Evolutionary conservation across 352 stramenopile genomes (phyloP).

Genomic region (Globisporangium recalcitrans): DNA sequence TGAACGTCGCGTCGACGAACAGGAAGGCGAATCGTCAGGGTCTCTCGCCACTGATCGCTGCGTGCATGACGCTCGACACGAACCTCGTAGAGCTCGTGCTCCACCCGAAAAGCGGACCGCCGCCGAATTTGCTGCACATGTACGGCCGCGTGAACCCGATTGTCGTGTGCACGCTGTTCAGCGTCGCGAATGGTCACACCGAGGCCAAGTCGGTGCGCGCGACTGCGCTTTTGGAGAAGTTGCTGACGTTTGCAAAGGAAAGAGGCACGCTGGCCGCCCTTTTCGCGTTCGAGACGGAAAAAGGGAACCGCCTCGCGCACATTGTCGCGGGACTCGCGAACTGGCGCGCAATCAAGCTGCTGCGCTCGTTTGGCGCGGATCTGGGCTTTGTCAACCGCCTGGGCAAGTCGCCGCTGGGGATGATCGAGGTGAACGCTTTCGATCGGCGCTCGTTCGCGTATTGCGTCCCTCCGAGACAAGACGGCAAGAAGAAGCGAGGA

Average conservation of each 20-base stretch:
- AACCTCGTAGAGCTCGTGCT: slow-evolving; percentile 41
- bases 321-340: slow-evolving; percentile 46
- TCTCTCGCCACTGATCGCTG: slow-evolving; percentile 43
- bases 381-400: slow-evolving; percentile 24
- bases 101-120: background rate
- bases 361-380: slow-evolving; percentile 30
- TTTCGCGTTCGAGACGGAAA: slow-evolving; percentile 32
- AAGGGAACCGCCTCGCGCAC: slow-evolving; percentile 46
- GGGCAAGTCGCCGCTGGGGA: slow-evolving; percentile 33
- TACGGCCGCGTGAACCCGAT: slow-evolving; percentile 41
- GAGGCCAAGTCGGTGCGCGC: slow-evolving; percentile 36
- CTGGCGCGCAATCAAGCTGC: slow-evolving; percentile 34
- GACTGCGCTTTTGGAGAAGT: slow-evolving; percentile 29
- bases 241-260: slow-evolving; percentile 36
- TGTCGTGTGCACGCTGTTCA: slow-evolving; percentile 40
- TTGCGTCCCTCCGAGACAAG: slow-evolving; percentile 24
- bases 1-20: slow-evolving; percentile 35
- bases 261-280: slow-evolving; percentile 27
- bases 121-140: slow-evolving; percentile 28
- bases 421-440: background rate
- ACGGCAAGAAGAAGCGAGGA: slow-evolving; percentile 18
- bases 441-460: slow-evolving; percentile 38
- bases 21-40: slow-evolving; percentile 29
- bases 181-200: slow-evolving; percentile 48
- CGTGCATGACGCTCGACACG: slow-evolving; percentile 47